phyloP scores from a whole-genome alignment of 176 grass and related monocot genomes.

The Oryza australiensis region DNA sequence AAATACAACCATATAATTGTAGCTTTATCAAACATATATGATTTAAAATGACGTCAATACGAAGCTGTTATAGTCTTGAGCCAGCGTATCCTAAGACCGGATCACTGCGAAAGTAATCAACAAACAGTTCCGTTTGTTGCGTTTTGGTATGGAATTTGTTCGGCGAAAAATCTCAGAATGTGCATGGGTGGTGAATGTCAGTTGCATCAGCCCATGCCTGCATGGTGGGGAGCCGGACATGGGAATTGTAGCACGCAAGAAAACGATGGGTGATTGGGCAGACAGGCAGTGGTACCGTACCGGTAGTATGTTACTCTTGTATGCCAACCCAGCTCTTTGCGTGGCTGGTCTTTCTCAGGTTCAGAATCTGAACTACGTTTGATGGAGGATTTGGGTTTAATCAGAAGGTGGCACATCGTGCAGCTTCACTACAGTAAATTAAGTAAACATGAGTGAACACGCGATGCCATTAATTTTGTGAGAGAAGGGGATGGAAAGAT shows the following conservation, averaged over 20 bases:
- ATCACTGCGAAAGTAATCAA: background rate
- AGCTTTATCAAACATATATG: no score
- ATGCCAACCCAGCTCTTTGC: background rate
- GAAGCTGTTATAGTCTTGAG: background rate
- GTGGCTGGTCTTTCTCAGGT: background rate
- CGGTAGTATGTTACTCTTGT: no score
- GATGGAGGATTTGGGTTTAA: no score
- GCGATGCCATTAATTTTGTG: background rate
- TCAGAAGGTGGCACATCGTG: background rate
- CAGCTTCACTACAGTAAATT: background rate
- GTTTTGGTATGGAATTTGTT: background rate
- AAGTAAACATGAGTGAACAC: background rate
- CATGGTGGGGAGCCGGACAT: background rate
- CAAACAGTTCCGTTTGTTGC: background rate
- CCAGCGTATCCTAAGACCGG: background rate
- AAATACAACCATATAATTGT: no score
- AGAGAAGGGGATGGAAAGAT: background rate
- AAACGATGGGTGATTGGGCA: background rate
- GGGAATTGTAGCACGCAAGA: background rate
- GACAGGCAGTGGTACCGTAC: background rate
- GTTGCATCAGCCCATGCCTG: constrained; percentile 1
- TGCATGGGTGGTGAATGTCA: background rate
- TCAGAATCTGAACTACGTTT: background rate
- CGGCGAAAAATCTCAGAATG: background rate
- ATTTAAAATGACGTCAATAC: no score